A percentile compares a stretch with the other conserved stretches of the same genome.
Evolutionary conservation across 176 grass and related monocot genomes (phyloP).

Genomic region (Juncus effusus): DNA sequence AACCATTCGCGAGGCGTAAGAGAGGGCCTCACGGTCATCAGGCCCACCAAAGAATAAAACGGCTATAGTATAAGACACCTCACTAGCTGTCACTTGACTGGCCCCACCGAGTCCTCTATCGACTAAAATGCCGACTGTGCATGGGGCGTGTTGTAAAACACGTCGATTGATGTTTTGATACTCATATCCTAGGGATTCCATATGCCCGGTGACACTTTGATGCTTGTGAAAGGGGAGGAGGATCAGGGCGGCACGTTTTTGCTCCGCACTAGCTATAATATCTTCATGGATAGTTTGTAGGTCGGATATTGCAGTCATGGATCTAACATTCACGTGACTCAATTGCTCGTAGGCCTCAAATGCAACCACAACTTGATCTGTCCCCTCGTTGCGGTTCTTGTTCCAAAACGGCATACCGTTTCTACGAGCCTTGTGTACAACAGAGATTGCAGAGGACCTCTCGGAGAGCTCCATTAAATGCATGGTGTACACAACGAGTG

Average conservation of each 20-base stretch:
- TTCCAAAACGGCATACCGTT: slow-evolving; percentile 41
- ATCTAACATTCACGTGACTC: slow-evolving; percentile 26
- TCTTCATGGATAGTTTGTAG: slow-evolving; percentile 38
- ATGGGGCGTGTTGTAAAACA: slow-evolving; percentile 32
- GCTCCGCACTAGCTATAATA: slow-evolving; percentile 34
- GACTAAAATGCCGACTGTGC: slow-evolving; percentile 36
- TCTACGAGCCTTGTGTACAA: slow-evolving; percentile 39
- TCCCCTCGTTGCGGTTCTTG: slow-evolving; percentile 20
- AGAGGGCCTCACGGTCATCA: slow-evolving; percentile 36
- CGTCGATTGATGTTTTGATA: slow-evolving; percentile 31
- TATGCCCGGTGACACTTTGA: slow-evolving; percentile 23
- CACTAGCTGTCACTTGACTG: slow-evolving; percentile 26
- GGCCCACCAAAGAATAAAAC: slow-evolving; percentile 37
- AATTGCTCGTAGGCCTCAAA: slow-evolving; percentile 35
- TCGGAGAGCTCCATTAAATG: slow-evolving; percentile 38
- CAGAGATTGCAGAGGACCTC: slow-evolving; percentile 35
- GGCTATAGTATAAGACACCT: slow-evolving; percentile 27
- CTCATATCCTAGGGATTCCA: slow-evolving; percentile 28
- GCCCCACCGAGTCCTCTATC: slow-evolving; percentile 31
- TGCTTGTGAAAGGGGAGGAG: slow-evolving; percentile 34
- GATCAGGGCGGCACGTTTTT: slow-evolving; percentile 33
- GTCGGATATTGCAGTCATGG: slow-evolving; percentile 42
- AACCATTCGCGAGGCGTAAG: slow-evolving; percentile 31
- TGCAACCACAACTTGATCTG: slow-evolving; percentile 31
- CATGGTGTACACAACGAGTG: slow-evolving; percentile 34